Evolutionary conservation across 1,284 basidiomycete species (phyloP), one percentile per base, ranked within the genome.

Genomic region (Boletus sp.): DNA sequence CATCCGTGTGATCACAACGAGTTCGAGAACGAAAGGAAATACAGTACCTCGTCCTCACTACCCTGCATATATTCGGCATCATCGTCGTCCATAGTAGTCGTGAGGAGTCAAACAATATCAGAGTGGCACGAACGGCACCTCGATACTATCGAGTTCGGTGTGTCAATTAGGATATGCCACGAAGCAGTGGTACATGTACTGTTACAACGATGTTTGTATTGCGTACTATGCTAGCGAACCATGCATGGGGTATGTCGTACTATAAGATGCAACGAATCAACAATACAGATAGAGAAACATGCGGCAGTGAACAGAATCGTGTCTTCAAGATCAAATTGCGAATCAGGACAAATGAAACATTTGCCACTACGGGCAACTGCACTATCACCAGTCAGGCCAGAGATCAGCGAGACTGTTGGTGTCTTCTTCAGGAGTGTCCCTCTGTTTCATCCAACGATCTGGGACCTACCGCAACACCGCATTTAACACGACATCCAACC

Each of bases 21-120:
- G 40, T 9, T 22, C 33, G 23, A 22, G 32, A 41, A 36, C 20
- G 29, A 44, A 44, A 52, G 38, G 39, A 50, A 23, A 60, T 67
- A 41, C 22, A 34, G 39, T 58, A 87, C 88, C 76, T 90, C 87
- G 52, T 88, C 88, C 46, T 88, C 87, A 63, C 82, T 84, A 47
- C 83, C 85, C 70, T 89, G 87, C 85, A 91, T 90, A 62, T 91
- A 91, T 69, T 91, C 88, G 61, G 88, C 88, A 73, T 91, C 88
- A 66, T 91, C 88, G 54, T 91, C 88, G 73, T 91, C 88, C 88
- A 91, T 91, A n/a, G 60, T 57, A 10, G 50, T 48, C 4, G 45
- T 41, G 22, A 40, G 37, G 35, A 22, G 33, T 47, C 22, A n/a
- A 59, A 22, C 25, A 34, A 40, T 14, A 16, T 25, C n/a, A 6